Conservation (phyloP, 805 yeast genomes). For the Starmerella sp. region DNA sequence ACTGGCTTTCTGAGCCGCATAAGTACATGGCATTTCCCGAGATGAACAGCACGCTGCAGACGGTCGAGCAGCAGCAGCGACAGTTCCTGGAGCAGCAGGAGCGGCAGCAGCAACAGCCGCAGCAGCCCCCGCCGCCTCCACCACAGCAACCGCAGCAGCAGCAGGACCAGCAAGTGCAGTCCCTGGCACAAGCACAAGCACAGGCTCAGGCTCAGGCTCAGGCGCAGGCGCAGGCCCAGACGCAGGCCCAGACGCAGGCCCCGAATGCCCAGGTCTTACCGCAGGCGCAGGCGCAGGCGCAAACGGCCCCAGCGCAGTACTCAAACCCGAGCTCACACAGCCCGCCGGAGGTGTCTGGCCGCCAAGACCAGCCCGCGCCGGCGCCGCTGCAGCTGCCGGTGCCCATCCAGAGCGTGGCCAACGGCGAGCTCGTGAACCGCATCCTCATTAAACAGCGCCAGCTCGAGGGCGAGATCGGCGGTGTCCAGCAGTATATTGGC, state of each 20-base stretch:
- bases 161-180: background rate
- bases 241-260: background rate
- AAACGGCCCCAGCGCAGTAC: background rate
- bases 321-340: background rate
- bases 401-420: conserved; percentile 10
- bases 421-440: conserved; percentile 13
- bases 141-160: background rate
- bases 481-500: conserved; percentile 10
- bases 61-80: conserved; percentile 1
- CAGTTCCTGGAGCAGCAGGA: background rate
- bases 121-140: background rate
- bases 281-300: background rate
- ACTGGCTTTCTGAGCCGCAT: conserved; percentile 12
- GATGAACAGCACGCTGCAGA: background rate
- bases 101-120: background rate
- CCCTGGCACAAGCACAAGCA: background rate
- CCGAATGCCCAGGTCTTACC: no score
- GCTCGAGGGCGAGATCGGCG: conserved; percentile 11
- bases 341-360: background rate
- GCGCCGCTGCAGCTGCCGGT: conserved; percentile 3
- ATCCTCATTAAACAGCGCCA: conserved; percentile 15
- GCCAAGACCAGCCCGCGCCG: background rate
- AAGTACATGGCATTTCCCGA: conserved; percentile 15
- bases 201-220: background rate
- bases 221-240: background rate